phyloP scores from a whole-genome alignment of 129 eudicot species.

The Pittosporum tobira region DNA sequence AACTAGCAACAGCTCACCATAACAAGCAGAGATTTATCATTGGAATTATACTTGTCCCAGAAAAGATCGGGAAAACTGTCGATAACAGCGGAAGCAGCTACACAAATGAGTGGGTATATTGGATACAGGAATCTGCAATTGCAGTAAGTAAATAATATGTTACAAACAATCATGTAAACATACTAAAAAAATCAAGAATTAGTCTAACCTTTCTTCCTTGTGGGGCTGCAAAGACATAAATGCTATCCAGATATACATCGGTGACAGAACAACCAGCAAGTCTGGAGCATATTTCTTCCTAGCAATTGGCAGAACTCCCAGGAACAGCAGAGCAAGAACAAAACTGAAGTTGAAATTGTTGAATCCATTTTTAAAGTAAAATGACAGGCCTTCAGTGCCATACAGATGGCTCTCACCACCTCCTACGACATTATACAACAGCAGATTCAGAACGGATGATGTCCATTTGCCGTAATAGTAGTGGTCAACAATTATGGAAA shows the following conservation, averaged over 20 bases:
- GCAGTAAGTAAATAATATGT: conserved; percentile 3
- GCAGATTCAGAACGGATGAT: conserved; percentile 77
- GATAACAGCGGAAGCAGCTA: conserved; percentile 90
- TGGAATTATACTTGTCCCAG: conserved; percentile 50
- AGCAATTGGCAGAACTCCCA: conserved; percentile 55
- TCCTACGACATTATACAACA: conserved; percentile 79
- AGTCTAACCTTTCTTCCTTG: conserved; percentile 91
- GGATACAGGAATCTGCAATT: conserved; percentile 95
- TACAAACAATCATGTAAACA: background rate
- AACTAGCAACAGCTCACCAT: conserved; percentile 24
- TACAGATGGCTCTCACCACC: conserved; percentile 98
- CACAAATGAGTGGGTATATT: conserved; percentile 91
- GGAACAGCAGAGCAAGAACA: conserved; percentile 76
- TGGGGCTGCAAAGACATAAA: conserved; percentile 99
- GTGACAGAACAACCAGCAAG: conserved; percentile 61
- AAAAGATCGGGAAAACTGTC: conserved; percentile 86
- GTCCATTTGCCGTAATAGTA: conserved; percentile 84
- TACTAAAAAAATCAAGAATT: background rate
- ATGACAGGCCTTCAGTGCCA: conserved; percentile 85
- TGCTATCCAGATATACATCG: conserved; percentile 88
- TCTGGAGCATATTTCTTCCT: conserved; percentile 80
- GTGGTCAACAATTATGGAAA: conserved; percentile 65
- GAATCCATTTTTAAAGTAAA: conserved; percentile 78
- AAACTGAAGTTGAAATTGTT: conserved; percentile 86
- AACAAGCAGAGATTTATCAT: conserved; percentile 40